Conservation (phyloP, 257 asterid species). For the Ilex aquifolium region DNA sequence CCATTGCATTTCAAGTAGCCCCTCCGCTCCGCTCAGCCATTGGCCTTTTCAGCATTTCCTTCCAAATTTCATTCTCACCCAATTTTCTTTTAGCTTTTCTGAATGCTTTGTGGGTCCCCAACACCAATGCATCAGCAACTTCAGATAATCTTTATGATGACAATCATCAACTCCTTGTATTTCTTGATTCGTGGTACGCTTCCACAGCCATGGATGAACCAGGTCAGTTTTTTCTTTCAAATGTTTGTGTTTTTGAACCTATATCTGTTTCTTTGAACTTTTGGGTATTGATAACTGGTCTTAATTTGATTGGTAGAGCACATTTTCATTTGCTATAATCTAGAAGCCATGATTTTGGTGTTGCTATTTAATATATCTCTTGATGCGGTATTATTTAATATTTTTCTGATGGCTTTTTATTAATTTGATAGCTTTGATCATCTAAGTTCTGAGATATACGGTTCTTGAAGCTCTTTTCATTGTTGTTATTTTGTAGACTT, state of each 20-base stretch:
- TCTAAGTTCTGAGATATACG: too few species aligned
- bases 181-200: constrained; percentile 20
- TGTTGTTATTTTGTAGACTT: too few species aligned
- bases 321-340: neutral
- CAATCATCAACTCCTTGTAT: constrained; percentile 22
- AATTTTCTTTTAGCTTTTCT: constrained; percentile 10
- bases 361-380: neutral
- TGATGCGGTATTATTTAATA: neutral
- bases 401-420: neutral
- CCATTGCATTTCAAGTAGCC: constrained; percentile 30
- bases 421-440: too few species aligned
- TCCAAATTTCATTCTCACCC: constrained; percentile 16
- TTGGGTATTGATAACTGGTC: neutral
- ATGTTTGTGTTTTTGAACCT: neutral
- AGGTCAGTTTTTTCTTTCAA: constrained; percentile 27
- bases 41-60: constrained; percentile 19
- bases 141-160: constrained; percentile 25
- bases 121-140: constrained; percentile 23
- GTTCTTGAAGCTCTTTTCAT: too few species aligned
- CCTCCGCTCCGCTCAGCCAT: constrained; percentile 24
- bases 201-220: constrained; percentile 23
- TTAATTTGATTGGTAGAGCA: neutral
- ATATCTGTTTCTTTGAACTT: constrained; percentile 1
- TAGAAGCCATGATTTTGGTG: too few species aligned
- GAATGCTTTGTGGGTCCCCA: constrained; percentile 50